Conservation (phyloP, 2,329 filamentous ascomycete genomes). For the Trichoderma pleuroti region DNA sequence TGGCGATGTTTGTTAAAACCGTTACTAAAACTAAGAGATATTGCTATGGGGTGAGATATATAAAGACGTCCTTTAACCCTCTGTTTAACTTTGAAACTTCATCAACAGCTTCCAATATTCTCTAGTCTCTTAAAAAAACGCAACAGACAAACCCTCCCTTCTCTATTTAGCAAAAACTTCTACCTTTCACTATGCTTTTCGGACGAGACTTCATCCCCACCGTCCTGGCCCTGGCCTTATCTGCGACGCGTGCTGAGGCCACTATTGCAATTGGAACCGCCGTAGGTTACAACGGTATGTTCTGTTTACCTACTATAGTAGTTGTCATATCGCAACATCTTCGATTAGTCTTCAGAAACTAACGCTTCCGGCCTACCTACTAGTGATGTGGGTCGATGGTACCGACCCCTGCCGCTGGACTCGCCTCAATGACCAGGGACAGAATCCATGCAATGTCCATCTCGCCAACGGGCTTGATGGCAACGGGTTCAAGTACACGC, state of each 20-base stretch:
- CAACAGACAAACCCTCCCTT: neutral
- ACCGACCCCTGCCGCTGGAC: neutral
- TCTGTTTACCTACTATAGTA: neutral
- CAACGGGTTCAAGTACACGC: neutral
- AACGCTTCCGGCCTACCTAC: neutral
- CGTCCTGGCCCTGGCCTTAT: neutral
- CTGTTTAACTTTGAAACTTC: neutral
- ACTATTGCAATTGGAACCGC: neutral
- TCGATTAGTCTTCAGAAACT: neutral
- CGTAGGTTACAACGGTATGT: neutral
- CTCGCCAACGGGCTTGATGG: neutral
- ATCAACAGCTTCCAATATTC: neutral
- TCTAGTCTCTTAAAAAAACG: neutral
- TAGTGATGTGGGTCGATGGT: constrained; percentile 12
- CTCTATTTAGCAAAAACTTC: neutral
- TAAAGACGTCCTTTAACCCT: neutral
- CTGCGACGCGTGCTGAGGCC: neutral
- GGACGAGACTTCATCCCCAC: neutral
- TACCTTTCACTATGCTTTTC: neutral
- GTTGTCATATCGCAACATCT: neutral
- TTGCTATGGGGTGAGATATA: neutral
- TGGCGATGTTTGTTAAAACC: neutral
- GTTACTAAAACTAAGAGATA: neutral
- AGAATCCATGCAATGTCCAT: neutral
- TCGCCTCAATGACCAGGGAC: neutral